Conservation (phyloP, 352 stramenopile genomes). For the Heterotrichella gracilis region DNA sequence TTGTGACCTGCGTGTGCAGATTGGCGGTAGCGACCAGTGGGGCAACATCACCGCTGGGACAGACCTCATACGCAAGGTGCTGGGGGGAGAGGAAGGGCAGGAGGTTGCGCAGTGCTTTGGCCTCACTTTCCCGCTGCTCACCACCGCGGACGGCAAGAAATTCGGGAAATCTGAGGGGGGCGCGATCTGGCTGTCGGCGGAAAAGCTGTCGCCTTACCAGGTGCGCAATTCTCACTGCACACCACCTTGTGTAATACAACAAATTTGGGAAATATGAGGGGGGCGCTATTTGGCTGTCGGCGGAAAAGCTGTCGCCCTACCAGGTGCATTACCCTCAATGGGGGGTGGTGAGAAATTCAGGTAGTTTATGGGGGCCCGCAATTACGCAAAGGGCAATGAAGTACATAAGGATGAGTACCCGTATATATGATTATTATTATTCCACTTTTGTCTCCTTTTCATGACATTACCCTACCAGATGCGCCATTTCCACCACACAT, state of each 20-base stretch:
- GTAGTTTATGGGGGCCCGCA: too few relatives aligned
- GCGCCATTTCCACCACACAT: too few relatives aligned
- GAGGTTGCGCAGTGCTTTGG: slow-evolving; percentile 44
- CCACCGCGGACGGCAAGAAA: slow-evolving; percentile 76
- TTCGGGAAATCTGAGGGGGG: slow-evolving; percentile 93
- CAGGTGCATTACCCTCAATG: slow-evolving; percentile 67
- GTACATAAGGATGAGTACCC: too few relatives aligned
- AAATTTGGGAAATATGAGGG: slow-evolving; percentile 96
- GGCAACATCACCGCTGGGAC: slow-evolving; percentile 88
- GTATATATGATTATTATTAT: too few relatives aligned
- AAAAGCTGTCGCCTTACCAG: too few relatives aligned
- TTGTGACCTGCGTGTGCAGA: slow-evolving; percentile 68
- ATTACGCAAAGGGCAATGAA: too few relatives aligned
- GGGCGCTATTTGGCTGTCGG: slow-evolving; percentile 85
- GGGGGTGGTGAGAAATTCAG: too few relatives aligned
- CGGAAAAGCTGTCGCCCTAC: slow-evolving; percentile 31
- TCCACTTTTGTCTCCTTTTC: too few relatives aligned
- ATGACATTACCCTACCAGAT: slow-evolving; percentile 40
- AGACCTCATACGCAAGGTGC: slow-evolving; percentile 61
- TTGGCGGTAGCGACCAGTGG: slow-evolving; percentile 95
- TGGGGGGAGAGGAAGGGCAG: too few relatives aligned
- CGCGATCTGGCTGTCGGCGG: slow-evolving; percentile 74
- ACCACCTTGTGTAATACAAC: slow-evolving; percentile 72
- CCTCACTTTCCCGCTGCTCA: slow-evolving; percentile 78
- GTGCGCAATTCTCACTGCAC: slow-evolving; percentile 71